Evolutionary conservation across 352 stramenopile genomes (phyloP), one percentile per base, ranked within the genome.

Genomic region (Pythium aristosporum): DNA sequence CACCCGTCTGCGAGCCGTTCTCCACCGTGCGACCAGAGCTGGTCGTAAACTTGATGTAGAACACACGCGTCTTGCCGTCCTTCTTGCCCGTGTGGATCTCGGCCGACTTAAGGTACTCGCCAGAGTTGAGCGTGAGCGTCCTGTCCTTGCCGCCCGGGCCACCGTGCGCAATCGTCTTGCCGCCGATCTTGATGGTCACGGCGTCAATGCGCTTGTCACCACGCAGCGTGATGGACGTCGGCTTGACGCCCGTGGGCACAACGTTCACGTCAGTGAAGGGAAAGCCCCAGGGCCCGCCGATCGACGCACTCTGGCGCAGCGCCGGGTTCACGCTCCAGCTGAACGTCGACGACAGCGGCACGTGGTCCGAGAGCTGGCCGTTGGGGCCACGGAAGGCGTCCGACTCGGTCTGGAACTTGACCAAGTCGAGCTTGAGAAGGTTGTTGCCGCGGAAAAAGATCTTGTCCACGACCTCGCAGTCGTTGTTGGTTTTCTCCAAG

Each of bases 381-480:
- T 52, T 62, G n/a, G 65, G 54, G 76, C 57, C 5, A 75, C 48
- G 23, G 34, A 86, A 86, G 5, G 54, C 62, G 3, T 71, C 56
- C 41, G 77, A 76, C 56, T 86, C 74, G 48, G 78, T 83, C 50
- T 61, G 74, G 59, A 81, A 67, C 7, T 55, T 73, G 44, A 83
- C 63, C 42, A 72, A 63, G 49, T 86, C 79, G 30, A 68, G 53
- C n/a, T 56, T 68, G 52, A 68, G 36, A 34, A 62, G 53, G 36
- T 53, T 59, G 68, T 76, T 80, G 49, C 77, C 67, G 21, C 77
- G 77, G 65, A 73, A 86, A 56, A 86, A 69, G 64, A 86, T 81
- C 70, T 86, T 86, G 73, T 83, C 77, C 15, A 86, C 77, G 53
- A 83, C 74, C 41, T 86, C 77, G 46, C 77, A 86, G 42, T 68